Percentiles rank a stretch among this genome's conserved stretches.
Conservation (phyloP, 768 basidiomycete species). For the Russula sp. region DNA sequence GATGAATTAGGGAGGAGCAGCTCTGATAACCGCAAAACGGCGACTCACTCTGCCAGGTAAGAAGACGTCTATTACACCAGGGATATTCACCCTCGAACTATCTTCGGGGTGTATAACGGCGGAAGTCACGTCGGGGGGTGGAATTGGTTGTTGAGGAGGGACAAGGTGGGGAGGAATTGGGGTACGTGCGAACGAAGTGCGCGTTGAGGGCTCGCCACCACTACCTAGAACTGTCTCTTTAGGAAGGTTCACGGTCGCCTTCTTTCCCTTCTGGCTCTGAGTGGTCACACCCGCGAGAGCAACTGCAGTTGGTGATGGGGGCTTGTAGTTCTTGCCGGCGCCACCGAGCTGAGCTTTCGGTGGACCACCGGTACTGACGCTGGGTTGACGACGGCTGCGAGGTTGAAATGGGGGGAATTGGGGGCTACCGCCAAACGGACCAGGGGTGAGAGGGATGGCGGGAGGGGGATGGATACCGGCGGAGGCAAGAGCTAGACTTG, state of each 20-base stretch:
- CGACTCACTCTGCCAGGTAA: slow-evolving; percentile 67
- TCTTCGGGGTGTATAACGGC: slow-evolving; percentile 63
- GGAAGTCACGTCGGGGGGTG: slow-evolving; percentile 37
- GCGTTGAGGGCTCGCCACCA: slow-evolving; percentile 36
- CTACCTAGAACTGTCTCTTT: slow-evolving; percentile 48
- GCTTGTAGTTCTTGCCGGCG: slow-evolving; percentile 69
- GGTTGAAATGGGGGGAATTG: slow-evolving; percentile 37
- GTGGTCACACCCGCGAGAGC: slow-evolving; percentile 17
- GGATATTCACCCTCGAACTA: slow-evolving; percentile 49
- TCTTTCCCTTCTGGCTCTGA: slow-evolving; percentile 49
- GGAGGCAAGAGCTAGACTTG: slow-evolving; percentile 61
- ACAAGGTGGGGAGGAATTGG: slow-evolving; percentile 41
- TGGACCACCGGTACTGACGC: slow-evolving; percentile 75
- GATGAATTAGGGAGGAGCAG: slow-evolving; percentile 10
- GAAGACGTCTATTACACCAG: slow-evolving; percentile 70
- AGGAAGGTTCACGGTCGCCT: slow-evolving; percentile 64
- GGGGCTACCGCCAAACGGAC: slow-evolving; percentile 40
- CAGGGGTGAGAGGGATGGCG: slow-evolving; percentile 50
- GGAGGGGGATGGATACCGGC: slow-evolving; percentile 52
- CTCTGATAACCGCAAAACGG: slow-evolving; percentile 2
- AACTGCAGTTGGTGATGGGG: slow-evolving; percentile 44
- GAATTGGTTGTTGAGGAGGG: slow-evolving; percentile 28
- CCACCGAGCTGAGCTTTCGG: slow-evolving; percentile 83
- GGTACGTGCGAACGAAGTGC: slow-evolving; percentile 56
- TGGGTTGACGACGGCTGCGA: slow-evolving; percentile 58